These are phyloP conservation scores for Euptelea pleiosperma DNA, from an alignment of 164 flowering plant species.

Conservation along the genomic window DNA sequence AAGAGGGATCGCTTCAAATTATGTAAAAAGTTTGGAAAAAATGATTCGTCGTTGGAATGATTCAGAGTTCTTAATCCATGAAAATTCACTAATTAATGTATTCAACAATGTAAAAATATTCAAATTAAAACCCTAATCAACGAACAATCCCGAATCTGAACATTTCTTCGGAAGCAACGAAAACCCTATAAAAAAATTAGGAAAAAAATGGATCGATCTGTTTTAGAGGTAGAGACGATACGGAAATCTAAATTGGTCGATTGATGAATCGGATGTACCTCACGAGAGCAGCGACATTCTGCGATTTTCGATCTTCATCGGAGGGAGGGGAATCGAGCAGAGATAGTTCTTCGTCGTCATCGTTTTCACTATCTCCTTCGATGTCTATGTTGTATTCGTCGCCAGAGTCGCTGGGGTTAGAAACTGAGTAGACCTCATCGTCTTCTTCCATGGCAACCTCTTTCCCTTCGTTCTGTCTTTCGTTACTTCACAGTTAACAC, in stretches of 20 bases:
- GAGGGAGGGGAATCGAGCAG: slow-evolving; percentile 17
- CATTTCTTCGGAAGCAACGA: not conserved
- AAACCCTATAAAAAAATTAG: not conserved
- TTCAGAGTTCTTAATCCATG: not conserved
- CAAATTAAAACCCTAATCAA: slow-evolving; percentile 8
- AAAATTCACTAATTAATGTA: not conserved
- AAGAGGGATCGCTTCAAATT: not conserved
- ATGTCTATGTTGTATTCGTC: slow-evolving; percentile 22
- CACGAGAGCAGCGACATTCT: slow-evolving; percentile 59
- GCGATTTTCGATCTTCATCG: slow-evolving; percentile 38
- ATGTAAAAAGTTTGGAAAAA: not conserved
- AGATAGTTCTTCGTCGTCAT: slow-evolving; percentile 15
- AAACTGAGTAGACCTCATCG: slow-evolving; percentile 20
- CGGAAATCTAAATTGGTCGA: not conserved
- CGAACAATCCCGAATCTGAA: not conserved
- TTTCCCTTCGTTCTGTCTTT: not conserved
- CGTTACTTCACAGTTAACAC: not conserved
- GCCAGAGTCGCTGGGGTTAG: slow-evolving; percentile 34
- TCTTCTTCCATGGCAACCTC: slow-evolving; percentile 28
- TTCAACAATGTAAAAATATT: not conserved
- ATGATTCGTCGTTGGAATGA: not conserved
- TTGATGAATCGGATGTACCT: slow-evolving; percentile 30
- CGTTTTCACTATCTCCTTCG: slow-evolving; percentile 15
- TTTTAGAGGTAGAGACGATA: not conserved
- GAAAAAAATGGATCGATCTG: not conserved